Base-by-base conservation (phyloP, 2,329 filamentous ascomycete species). In the Diaporthe sp. region DNA sequence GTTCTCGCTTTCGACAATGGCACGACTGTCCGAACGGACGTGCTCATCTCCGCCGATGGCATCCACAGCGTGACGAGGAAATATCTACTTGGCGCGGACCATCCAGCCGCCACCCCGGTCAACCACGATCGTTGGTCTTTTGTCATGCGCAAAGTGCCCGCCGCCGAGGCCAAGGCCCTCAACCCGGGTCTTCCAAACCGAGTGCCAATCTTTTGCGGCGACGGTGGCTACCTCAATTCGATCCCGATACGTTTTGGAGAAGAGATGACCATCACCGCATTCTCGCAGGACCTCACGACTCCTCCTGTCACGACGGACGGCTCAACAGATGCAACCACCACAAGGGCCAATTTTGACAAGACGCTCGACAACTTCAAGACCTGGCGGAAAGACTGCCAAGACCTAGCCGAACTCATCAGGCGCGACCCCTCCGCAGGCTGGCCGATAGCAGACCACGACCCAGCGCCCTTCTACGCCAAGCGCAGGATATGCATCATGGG, bases 41-140 rank as follows among this genome's bases (percentile, higher is more conserved):
- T 85, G 34, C 80, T 85, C 19, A 78, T 86, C 58, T 84, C 83
- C 1, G 84, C 83, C 13, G 84, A 86, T 72, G 84, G 84, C 15
- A 83, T 85, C 10, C 82, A 83, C 49, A 85, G 84, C 37, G 80
- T 80, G 49, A 83, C 85, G 2, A 80, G 84, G 19, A 83, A 84
- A 74, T 73, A 84, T 13, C 80, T 85, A 37, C 78, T 83, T 5
- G 80, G 80, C 17, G 76, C 78, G 17, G 74, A 81, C 57, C 79
- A 82, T 42, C 76, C 78, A 1, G 79, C 79, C 4, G 79, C 77
- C 1, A 51, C 34, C 3, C 80, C 79, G 1, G 67, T 76, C 22
- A 81, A 80, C 76, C 80, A 82, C 65, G 82, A 84, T 53, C 76
- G 77, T 34, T 84, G 82, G 82, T 79, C 60, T 31, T 62, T 62